Base-by-base conservation (phyloP, 2,329 filamentous ascomycete species). In the Colletotrichum tropicale region DNA sequence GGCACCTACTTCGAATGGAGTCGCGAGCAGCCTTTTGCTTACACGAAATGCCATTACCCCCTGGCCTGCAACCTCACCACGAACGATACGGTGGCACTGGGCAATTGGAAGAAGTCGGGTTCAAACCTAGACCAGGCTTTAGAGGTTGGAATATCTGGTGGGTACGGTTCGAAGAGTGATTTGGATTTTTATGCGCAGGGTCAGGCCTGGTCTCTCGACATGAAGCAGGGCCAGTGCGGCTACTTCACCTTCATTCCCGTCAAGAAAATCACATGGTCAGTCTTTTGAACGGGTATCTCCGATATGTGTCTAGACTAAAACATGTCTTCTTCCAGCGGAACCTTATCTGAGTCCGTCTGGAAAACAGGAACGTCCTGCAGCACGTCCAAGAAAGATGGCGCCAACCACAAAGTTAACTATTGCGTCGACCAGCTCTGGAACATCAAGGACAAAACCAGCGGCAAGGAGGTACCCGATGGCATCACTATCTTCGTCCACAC, bases 1-100 rank as follows among this genome's bases (percentile, higher is more conserved):
- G 67, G 67, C 3, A 70, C 67, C 16, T 82, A 84, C 3, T 85
- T 77, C 28, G 61, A 77, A 16, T 78, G 62, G 60, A 69, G 52
- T 80, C 30, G 83, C 34, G 24, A 86, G 26, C 36, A 83, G 82
- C 83, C 83, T 81, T 71, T 85, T 80, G 82, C 68, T 82, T 79
- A 66, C 82, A 85, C 55, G 81, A 81, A 75, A 79, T 82, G 66
- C 77, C 82, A 75, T 82, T 80, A 5, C 81, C 83, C 82, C 80
- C 81, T 6, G 79, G 80, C 76, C 78, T 82, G 15, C 81, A 81
- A 43, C 78, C 80, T 74, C 81, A 43, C n/a, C n/a, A 55, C 71
- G 21, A 82, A 65, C 78, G 81, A 30, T 81, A 81, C 82, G 81
- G 82, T 69, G 83, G 82, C 2, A 85, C 70, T 2, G 80, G 84